These are phyloP conservation scores for Cyclotella cryptica DNA, from an alignment of 108 stramenopile species.

Conservation along the genomic window DNA sequence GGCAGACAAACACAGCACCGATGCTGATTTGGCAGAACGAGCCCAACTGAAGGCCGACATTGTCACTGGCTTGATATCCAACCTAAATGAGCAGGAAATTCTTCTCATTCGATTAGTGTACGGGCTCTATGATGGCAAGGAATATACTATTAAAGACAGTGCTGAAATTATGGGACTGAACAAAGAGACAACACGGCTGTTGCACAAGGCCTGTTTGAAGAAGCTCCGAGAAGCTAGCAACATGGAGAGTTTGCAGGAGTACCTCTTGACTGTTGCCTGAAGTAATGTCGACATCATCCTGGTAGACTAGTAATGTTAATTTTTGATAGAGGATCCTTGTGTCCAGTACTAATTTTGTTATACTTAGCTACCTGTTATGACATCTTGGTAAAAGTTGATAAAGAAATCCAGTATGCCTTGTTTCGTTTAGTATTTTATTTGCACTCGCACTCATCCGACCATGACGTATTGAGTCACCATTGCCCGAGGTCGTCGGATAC, in stretches of 20 bases:
- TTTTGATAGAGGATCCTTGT: too few species aligned
- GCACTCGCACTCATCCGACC: too few species aligned
- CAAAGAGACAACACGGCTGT: slow-evolving; percentile 63
- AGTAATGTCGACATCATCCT: too few species aligned
- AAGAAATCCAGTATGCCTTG: too few species aligned
- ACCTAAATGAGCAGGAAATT: slow-evolving; percentile 70
- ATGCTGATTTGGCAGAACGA: slow-evolving; percentile 73
- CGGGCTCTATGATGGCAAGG: slow-evolving; percentile 75
- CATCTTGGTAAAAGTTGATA: too few species aligned
- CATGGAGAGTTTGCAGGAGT: slow-evolving; percentile 81
- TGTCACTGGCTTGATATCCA: slow-evolving; percentile 70
- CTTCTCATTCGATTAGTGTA: slow-evolving; percentile 80
- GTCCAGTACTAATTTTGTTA: too few species aligned
- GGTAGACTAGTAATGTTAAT: too few species aligned
- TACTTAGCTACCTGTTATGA: too few species aligned
- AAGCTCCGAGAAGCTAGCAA: slow-evolving; percentile 82
- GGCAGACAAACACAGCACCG: slow-evolving; percentile 38
- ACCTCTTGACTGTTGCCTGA: slow-evolving; percentile 82
- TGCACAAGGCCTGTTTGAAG: slow-evolving; percentile 71
- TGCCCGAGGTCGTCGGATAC: too few species aligned
- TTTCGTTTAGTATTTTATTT: too few species aligned
- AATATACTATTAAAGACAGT: slow-evolving; percentile 70
- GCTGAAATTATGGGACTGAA: slow-evolving; percentile 84
- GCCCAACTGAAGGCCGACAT: slow-evolving; percentile 80
- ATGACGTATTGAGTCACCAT: too few species aligned